These are phyloP conservation scores for Metarhizium anisopliae DNA, from an alignment of 2,329 filamentous ascomycete genomes.

Conservation along the genomic window DNA sequence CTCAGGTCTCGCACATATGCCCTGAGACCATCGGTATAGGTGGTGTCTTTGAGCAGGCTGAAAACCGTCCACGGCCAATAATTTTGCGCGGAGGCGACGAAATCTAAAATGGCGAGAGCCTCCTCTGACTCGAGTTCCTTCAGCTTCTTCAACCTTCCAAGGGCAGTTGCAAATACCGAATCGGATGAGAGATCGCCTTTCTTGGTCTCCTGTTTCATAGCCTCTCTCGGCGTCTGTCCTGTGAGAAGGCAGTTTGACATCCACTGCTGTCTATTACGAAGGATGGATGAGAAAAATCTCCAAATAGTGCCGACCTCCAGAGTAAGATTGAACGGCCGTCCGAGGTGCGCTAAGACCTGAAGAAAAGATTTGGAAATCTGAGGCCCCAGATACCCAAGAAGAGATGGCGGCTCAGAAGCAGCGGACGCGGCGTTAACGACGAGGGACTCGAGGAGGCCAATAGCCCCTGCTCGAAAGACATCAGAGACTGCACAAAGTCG, in stretches of 20 bases:
- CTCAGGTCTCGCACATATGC: slow-evolving; percentile 56
- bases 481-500: slow-evolving; percentile 66
- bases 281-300: slow-evolving; percentile 76
- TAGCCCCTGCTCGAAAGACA: slow-evolving; percentile 53
- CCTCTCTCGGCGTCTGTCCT: slow-evolving; percentile 72
- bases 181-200: slow-evolving; percentile 39
- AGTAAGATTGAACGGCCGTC: slow-evolving; percentile 61
- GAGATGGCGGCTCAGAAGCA: slow-evolving; percentile 73
- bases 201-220: slow-evolving; percentile 49
- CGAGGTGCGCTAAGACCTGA: slow-evolving; percentile 65
- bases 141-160: slow-evolving; percentile 61
- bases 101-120: slow-evolving; percentile 70
- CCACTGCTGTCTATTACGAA: slow-evolving; percentile 90
- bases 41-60: slow-evolving; percentile 62
- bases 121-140: slow-evolving; percentile 54
- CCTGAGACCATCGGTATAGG: slow-evolving; percentile 64
- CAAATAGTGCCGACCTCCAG: slow-evolving; percentile 63
- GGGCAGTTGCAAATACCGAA: slow-evolving; percentile 65
- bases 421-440: slow-evolving; percentile 60
- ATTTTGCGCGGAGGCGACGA: slow-evolving; percentile 81
- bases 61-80: slow-evolving; percentile 94
- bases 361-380: slow-evolving; percentile 79
- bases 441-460: slow-evolving; percentile 63
- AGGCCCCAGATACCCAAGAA: slow-evolving; percentile 82
- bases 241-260: slow-evolving; percentile 90